A percentile compares a stretch with the other conserved stretches of the same genome.
These are phyloP conservation scores for Cicer yamashitae DNA, from an alignment of 306 rosid genomes.

Conservation along the genomic window DNA sequence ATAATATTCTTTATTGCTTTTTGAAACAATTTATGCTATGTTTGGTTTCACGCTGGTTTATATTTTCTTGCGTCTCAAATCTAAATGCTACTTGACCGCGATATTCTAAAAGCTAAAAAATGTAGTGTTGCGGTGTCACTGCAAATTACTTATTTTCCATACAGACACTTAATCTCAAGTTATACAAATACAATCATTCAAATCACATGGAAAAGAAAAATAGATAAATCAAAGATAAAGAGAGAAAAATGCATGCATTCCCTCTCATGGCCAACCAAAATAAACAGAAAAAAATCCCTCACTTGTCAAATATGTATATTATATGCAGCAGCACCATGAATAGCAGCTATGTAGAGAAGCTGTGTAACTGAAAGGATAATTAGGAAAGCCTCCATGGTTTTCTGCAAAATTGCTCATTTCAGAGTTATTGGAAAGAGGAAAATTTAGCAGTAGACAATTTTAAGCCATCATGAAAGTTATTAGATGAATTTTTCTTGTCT, in stretches of 20 bases:
- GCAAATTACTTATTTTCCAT: too few relatives aligned
- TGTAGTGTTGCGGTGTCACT: too few relatives aligned
- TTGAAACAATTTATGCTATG: too few relatives aligned
- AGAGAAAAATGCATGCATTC: constrained; percentile 20
- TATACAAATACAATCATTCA: constrained; percentile 49
- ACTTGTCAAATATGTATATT: constrained; percentile 42
- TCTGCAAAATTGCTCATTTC: constrained; percentile 56
- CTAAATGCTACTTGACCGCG: too few relatives aligned
- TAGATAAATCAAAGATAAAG: not conserved
- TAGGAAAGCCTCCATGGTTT: constrained; percentile 88
- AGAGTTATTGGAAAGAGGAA: constrained; percentile 17
- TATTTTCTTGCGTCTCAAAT: too few relatives aligned
- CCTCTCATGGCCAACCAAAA: constrained; percentile 23
- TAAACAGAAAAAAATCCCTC: not conserved
- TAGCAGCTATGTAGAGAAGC: constrained; percentile 72
- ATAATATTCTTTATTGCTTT: too few relatives aligned
- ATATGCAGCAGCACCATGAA: constrained; percentile 51
- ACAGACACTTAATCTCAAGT: not conserved
- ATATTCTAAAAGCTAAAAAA: too few relatives aligned
- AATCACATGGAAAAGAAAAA: constrained; percentile 39
- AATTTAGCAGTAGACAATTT: not conserved
- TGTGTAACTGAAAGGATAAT: constrained; percentile 92
- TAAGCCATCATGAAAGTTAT: not conserved
- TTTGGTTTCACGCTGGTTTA: too few relatives aligned
- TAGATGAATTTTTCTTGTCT: constrained; percentile 41